Evolutionary conservation across 495 filamentous ascomycete species (phyloP), one percentile per base, ranked within the genome.

Genomic region (Tuber magnatum): DNA sequence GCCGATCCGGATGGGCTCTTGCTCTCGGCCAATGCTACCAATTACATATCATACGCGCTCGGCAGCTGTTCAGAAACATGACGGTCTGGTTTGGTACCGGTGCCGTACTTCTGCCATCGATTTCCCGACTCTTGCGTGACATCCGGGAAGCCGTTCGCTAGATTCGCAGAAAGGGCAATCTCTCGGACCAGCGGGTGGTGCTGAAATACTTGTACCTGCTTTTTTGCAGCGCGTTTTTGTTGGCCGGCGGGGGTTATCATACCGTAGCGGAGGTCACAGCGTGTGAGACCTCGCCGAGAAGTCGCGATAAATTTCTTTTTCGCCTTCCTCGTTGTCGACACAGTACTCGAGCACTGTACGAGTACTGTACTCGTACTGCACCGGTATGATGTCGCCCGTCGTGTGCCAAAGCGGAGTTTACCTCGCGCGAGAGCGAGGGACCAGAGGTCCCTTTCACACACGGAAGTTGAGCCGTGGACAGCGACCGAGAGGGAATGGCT

Each of bases 401-500:
- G n/a, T 65, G 28, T 16, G 12, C 56, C 12, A 65, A 65, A 35
- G 56, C 56, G 56, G 51, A 65, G 56, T 35, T 65, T 16, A 35
- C 56, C 56, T 65, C n/a, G 28, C 56, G 4, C 12, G 3, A 65
- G 56, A 28, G 56, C 28, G 56, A 65, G 32, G 0, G 28, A 4
- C 28, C 56, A 35, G 28, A 65, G 46, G 6, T 61, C 28, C 16
- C n/a, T 18, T 18, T 65, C 14, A 5, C 28, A 32, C 56, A 65
- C 56, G n/a, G 56, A 65, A 35, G 56, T 35, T 35, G 56, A 65
- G 56, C 56, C 56, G 56, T 32, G 56, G 56, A 10, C 56, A 65
- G 12, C 56, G 56, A 65, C 56, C 56, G 12, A 32, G 56, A 68
- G 18, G 14, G 48, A 70, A 72, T 48, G 12, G 74, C 76, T 77